Evolutionary conservation across 768 basidiomycete species (phyloP).

Genomic region (Termitomyces sp.): DNA sequence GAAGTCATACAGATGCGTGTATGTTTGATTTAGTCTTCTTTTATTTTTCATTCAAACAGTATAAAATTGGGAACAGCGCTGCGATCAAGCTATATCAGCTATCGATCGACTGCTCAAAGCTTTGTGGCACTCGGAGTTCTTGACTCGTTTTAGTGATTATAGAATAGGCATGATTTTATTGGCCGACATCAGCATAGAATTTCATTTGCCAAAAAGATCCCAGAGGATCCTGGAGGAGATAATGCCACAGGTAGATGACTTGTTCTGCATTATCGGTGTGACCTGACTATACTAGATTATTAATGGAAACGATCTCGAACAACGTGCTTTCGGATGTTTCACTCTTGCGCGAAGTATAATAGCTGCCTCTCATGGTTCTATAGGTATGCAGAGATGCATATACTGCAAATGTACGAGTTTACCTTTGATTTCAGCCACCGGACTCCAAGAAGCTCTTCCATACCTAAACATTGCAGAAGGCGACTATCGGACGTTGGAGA

Average conservation of each 20-base stretch:
- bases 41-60: not conserved
- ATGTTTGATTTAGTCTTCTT: slow-evolving; percentile 14
- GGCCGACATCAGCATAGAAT: slow-evolving; percentile 75
- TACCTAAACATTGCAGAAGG: slow-evolving; percentile 58
- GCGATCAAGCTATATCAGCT: slow-evolving; percentile 53
- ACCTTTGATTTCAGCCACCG: slow-evolving; percentile 23
- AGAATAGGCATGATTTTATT: slow-evolving; percentile 65
- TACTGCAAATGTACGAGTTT: not conserved
- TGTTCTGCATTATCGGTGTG: not conserved
- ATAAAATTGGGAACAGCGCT: slow-evolving; percentile 36
- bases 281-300: slow-evolving; percentile 43
- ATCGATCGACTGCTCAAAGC: slow-evolving; percentile 65
- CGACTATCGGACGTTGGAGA: slow-evolving; percentile 58
- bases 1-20: slow-evolving; percentile 43
- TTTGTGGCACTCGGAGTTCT: slow-evolving; percentile 78
- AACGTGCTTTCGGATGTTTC: slow-evolving; percentile 69
- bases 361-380: slow-evolving; percentile 38
- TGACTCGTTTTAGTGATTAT: slow-evolving; percentile 61
- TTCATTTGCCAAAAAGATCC: slow-evolving; percentile 66
- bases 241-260: slow-evolving; percentile 63
- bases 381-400: slow-evolving; percentile 27
- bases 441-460: slow-evolving; percentile 50
- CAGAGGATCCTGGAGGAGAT: slow-evolving; percentile 67
- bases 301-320: slow-evolving; percentile 66
- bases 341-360: slow-evolving; percentile 73